Conservation (phyloP, 148 eudicot genomes). For the Spergularia bocconei region DNA sequence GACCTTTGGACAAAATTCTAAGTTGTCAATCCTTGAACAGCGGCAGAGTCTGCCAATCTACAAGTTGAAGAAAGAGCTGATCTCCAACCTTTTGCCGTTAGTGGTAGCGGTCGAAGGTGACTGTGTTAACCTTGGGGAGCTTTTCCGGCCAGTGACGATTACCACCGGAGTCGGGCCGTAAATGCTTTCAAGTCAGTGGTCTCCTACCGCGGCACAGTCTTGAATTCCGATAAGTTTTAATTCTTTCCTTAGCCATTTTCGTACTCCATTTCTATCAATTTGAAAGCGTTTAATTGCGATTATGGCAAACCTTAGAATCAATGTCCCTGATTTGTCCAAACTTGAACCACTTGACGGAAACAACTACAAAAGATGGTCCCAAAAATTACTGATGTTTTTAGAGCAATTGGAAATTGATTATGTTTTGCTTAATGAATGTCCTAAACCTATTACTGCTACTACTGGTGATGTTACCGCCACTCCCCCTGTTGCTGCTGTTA, state of each 20-base stretch:
- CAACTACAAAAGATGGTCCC: neutral
- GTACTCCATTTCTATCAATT: neutral
- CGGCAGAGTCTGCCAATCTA: too few relatives aligned
- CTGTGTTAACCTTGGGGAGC: too few relatives aligned
- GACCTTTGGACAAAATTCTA: too few relatives aligned
- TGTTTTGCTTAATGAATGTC: neutral
- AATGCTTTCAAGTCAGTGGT: too few relatives aligned
- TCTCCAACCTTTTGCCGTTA: too few relatives aligned
- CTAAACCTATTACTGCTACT: neutral
- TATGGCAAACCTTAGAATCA: neutral
- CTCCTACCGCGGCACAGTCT: too few relatives aligned
- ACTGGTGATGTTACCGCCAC: neutral
- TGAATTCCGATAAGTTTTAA: too few relatives aligned
- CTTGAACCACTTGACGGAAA: neutral
- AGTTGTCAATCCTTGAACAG: too few relatives aligned
- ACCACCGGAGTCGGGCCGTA: too few relatives aligned
- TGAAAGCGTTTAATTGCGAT: neutral
- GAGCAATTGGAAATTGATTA: slow-evolving; percentile 5
- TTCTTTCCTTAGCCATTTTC: neutral
- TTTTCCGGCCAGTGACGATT: too few relatives aligned
- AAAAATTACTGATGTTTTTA: neutral
- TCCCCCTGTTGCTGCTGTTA: neutral
- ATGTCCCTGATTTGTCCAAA: neutral
- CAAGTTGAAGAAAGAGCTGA: too few relatives aligned
- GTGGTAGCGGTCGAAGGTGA: too few relatives aligned